Evolutionary conservation across 2,329 filamentous ascomycete genomes (phyloP).

Genomic region (Scorias spongiosa): DNA sequence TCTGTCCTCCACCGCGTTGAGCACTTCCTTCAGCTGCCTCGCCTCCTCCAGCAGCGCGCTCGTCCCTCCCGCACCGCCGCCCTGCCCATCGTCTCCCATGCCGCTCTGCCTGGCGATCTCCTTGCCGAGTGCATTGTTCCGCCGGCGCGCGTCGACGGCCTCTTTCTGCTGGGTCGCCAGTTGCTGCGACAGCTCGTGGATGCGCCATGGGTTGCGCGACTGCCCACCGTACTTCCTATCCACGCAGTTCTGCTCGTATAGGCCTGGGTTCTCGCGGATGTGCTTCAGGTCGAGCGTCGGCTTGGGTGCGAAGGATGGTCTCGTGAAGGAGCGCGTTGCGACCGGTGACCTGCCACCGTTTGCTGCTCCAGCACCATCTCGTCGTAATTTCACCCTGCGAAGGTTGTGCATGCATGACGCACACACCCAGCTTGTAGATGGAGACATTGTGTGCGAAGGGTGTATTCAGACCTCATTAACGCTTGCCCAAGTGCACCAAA

Average conservation of each 20-base stretch:
- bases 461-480: no score
- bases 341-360: no score
- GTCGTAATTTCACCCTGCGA: no score
- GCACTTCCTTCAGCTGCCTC: constrained; percentile 45
- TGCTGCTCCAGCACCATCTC: no score
- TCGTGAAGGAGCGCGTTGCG: constrained; percentile 22
- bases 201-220: constrained; percentile 36
- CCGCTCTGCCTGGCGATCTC: constrained; percentile 28
- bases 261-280: constrained; percentile 69
- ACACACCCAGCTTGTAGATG: no score
- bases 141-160: constrained; percentile 46
- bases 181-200: constrained; percentile 34
- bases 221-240: constrained; percentile 64
- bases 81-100: constrained; percentile 15
- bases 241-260: constrained; percentile 70
- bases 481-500: no score
- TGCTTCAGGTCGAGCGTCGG: constrained; percentile 70
- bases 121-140: constrained; percentile 48
- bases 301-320: constrained; percentile 62
- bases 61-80: constrained; percentile 15
- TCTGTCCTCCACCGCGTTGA: constrained; percentile 44
- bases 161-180: constrained; percentile 39
- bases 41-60: constrained; percentile 46
- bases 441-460: no score
- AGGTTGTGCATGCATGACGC: no score